These are phyloP conservation scores for Cercospora berteroae DNA, from an alignment of 2,329 filamentous ascomycete genomes.

Conservation along the genomic window DNA sequence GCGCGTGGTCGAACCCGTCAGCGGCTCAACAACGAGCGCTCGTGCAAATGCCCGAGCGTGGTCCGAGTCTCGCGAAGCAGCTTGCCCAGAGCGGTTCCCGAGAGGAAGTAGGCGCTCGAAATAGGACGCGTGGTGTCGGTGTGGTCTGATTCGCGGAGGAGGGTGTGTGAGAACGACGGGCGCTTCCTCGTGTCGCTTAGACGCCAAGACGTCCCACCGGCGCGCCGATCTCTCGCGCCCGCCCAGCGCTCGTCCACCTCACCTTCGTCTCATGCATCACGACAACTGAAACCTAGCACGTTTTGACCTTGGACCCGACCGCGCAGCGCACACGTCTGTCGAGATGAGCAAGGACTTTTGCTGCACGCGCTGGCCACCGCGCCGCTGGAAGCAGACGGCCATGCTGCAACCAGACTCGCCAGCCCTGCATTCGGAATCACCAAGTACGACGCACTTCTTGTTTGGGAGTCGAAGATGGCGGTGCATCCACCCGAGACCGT, in stretches of 20 bases:
- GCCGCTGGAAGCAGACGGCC: neutral
- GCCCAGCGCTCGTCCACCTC: neutral
- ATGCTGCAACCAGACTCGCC: slow-evolving; percentile 6
- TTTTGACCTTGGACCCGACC: slow-evolving; percentile 14
- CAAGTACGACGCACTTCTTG: slow-evolving; percentile 12
- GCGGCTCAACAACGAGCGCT: neutral
- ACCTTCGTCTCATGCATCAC: slow-evolving; percentile 8
- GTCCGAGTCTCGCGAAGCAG: neutral
- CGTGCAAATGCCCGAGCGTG: neutral
- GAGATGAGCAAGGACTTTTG: slow-evolving; percentile 23
- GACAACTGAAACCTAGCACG: slow-evolving; percentile 17
- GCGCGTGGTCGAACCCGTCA: neutral
- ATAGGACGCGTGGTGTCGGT: neutral
- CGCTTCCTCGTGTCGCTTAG: neutral
- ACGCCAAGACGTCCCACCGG: neutral
- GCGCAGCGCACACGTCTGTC: slow-evolving; percentile 11
- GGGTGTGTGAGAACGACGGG: neutral
- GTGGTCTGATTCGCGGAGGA: slow-evolving; percentile 3
- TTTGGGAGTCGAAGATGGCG: slow-evolving; percentile 20
- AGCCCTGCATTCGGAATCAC: slow-evolving; percentile 10
- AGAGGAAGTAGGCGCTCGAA: slow-evolving; percentile 6
- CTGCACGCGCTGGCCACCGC: slow-evolving; percentile 11
- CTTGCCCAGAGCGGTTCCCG: neutral
- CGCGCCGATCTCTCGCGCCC: neutral
- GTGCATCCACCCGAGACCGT: slow-evolving; percentile 7